Percentiles rank a stretch among this genome's conserved stretches.
These are phyloP conservation scores for Rasamsonia emersonii DNA, from an alignment of 2,329 filamentous ascomycete species.

Conservation along the genomic window DNA sequence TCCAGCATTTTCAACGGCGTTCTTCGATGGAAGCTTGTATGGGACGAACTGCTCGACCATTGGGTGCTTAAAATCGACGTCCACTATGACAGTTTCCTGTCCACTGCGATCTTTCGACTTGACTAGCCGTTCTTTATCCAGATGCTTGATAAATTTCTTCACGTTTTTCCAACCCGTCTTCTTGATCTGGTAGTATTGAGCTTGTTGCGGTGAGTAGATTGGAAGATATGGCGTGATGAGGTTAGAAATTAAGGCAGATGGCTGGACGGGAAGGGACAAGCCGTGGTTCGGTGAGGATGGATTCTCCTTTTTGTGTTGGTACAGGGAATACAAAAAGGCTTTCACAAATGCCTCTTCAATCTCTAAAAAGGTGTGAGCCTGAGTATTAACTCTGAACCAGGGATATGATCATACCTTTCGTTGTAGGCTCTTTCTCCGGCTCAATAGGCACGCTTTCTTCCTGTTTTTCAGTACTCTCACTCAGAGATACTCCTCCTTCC, in stretches of 20 bases:
- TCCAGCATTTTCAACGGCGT: slow-evolving; percentile 35
- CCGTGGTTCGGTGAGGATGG: slow-evolving; percentile 44
- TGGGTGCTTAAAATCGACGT: slow-evolving; percentile 55
- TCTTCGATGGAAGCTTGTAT: slow-evolving; percentile 54
- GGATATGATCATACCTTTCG: slow-evolving; percentile 38
- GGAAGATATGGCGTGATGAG: slow-evolving; percentile 60
- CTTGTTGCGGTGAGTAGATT: slow-evolving; percentile 46
- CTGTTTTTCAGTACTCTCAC: slow-evolving; percentile 14
- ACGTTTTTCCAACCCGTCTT: slow-evolving; percentile 64
- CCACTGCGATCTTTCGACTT: slow-evolving; percentile 58
- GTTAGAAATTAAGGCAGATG: slow-evolving; percentile 55
- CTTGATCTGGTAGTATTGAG: slow-evolving; percentile 56
- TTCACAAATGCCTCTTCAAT: slow-evolving; percentile 58
- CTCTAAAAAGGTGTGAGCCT: slow-evolving; percentile 36
- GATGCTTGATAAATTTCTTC: slow-evolving; percentile 59
- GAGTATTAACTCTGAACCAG: slow-evolving; percentile 8
- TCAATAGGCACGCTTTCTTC: slow-evolving; percentile 17
- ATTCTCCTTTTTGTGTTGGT: slow-evolving; percentile 51
- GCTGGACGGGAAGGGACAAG: slow-evolving; percentile 54
- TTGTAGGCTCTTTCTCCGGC: slow-evolving; percentile 46
- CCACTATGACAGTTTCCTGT: slow-evolving; percentile 55
- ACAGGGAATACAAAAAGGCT: slow-evolving; percentile 55
- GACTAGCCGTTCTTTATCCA: slow-evolving; percentile 56
- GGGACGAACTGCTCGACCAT: slow-evolving; percentile 50
- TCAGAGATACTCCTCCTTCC: slow-evolving; percentile 39